Base-by-base conservation (phyloP, 441 rosid species). In the Cnidoscolus chayamansa region DNA sequence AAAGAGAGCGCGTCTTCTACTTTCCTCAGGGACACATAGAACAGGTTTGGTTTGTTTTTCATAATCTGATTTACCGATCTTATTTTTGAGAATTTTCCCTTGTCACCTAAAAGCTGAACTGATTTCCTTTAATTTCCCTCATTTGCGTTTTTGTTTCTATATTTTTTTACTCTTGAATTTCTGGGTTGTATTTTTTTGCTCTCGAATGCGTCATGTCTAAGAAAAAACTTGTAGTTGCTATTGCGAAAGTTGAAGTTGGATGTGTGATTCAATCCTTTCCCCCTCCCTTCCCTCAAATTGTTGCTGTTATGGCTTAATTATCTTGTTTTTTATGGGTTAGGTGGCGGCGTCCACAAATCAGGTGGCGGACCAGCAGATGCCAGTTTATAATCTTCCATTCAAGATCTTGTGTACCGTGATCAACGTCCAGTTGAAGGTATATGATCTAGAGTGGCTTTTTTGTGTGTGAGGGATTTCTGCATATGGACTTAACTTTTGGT, bases 21-120 rank as follows among this genome's bases (percentile, higher is more conserved):
- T 95, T 95, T 74, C 98, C 98, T 63, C 99, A 93, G 71, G 99
- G 98, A 53, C 99, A 95, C 81, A 89, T 95, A 77, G 98, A 95
- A 81, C 98, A 95, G 95, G 98, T 93, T 58, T 49, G 35, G 2
- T 43, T 68, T 19, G 1, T 9, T 20, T 56, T 45, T 48, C 25
- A 3, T 65, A 11, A 35, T 73, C 48, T 48, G 25, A 15, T 2
- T 43, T 45, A 8, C 48, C 6, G 15, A 48, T 65, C 13, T 25
- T 48, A 17, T 60, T 53, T 35, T 9, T n/a, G 3, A 54, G 9
- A 37, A 30, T 8, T 43, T 62, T 54, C 16, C 67, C 35, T 35
- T 50, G 16, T n/a, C 11, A 30, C 57, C 63, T 43, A 25, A n/a
- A 64, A 40, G 12, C 10, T 54, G 25, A 10, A 20, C 15, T 15